A percentile compares a stretch with the other conserved stretches of the same genome.
These are phyloP conservation scores for Penicillium freii DNA, from an alignment of 2,329 filamentous ascomycete genomes.

Conservation along the genomic window DNA sequence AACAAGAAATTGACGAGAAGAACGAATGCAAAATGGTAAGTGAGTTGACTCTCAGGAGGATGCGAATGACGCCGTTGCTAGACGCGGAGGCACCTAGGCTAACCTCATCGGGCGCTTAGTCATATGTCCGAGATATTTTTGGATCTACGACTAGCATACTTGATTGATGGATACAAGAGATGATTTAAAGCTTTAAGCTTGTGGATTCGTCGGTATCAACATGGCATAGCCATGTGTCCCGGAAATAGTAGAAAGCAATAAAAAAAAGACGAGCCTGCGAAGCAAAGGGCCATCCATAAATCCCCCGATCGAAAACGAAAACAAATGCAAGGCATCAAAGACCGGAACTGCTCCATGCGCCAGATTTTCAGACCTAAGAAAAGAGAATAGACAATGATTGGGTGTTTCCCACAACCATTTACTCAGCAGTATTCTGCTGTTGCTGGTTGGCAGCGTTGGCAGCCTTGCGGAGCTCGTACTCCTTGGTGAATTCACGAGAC, in stretches of 20 bases:
- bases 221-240: constrained; percentile 5
- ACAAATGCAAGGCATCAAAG: constrained; percentile 10
- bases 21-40: constrained; percentile 25
- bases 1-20: constrained; percentile 24
- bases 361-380: constrained; percentile 10
- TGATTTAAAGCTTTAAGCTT: background rate
- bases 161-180: background rate
- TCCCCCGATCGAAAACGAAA: constrained; percentile 5
- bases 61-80: constrained; percentile 30
- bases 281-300: background rate
- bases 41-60: constrained; percentile 29
- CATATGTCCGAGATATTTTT: constrained; percentile 10
- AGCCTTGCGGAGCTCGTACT: constrained; percentile 86
- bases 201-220: constrained; percentile 1
- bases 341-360: constrained; percentile 25
- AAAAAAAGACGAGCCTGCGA: background rate
- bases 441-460: constrained; percentile 61
- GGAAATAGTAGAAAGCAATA: constrained; percentile 1
- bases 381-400: background rate
- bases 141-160: constrained; percentile 1
- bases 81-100: constrained; percentile 29
- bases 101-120: constrained; percentile 25
- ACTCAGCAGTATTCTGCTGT: constrained; percentile 33
- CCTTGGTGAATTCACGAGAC: constrained; percentile 85
- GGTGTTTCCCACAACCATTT: constrained; percentile 6